Conservation (phyloP, 2,329 filamentous ascomycete species). For the Penicillium sp. region DNA sequence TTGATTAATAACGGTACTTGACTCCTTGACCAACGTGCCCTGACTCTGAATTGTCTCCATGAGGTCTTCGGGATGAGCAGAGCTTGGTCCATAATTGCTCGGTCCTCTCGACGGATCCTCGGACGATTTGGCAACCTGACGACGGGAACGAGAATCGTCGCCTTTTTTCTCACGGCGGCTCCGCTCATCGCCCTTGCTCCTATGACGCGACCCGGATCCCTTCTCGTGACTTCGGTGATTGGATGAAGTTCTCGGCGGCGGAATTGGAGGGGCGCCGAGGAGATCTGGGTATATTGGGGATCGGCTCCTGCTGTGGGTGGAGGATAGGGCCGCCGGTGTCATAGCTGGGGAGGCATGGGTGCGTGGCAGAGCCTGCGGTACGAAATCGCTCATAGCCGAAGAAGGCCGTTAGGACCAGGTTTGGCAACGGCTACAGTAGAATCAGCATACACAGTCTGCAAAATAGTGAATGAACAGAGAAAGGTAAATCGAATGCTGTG, state of each 20-base stretch:
- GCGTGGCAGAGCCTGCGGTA: slow-evolving; percentile 48
- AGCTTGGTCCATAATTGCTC: slow-evolving; percentile 43
- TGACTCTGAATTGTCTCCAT: slow-evolving; percentile 62
- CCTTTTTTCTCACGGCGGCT: slow-evolving; percentile 47
- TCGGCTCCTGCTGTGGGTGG: slow-evolving; percentile 37
- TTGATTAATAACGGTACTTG: slow-evolving; percentile 78
- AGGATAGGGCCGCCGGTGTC: slow-evolving; percentile 34
- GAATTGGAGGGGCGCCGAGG: slow-evolving; percentile 68
- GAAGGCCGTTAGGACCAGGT: slow-evolving; percentile 39
- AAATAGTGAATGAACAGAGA: not conserved
- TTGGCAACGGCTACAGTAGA: slow-evolving; percentile 36
- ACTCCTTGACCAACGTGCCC: slow-evolving; percentile 70
- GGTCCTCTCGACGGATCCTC: slow-evolving; percentile 52
- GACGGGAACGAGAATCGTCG: slow-evolving; percentile 48
- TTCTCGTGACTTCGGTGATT: slow-evolving; percentile 60
- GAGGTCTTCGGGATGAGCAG: slow-evolving; percentile 44
- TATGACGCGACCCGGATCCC: slow-evolving; percentile 48
- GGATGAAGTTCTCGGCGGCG: slow-evolving; percentile 82
- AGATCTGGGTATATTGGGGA: slow-evolving; percentile 50
- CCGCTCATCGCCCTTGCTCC: slow-evolving; percentile 45
- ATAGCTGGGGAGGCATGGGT: slow-evolving; percentile 50
- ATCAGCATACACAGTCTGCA: slow-evolving; percentile 25
- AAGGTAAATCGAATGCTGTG: slow-evolving; percentile 20
- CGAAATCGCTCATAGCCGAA: slow-evolving; percentile 52
- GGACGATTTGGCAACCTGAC: slow-evolving; percentile 52